Evolutionary conservation across 2,329 filamentous ascomycete species (phyloP), one percentile per base, ranked within the genome.

Genomic region (Aspergillus jensenii): DNA sequence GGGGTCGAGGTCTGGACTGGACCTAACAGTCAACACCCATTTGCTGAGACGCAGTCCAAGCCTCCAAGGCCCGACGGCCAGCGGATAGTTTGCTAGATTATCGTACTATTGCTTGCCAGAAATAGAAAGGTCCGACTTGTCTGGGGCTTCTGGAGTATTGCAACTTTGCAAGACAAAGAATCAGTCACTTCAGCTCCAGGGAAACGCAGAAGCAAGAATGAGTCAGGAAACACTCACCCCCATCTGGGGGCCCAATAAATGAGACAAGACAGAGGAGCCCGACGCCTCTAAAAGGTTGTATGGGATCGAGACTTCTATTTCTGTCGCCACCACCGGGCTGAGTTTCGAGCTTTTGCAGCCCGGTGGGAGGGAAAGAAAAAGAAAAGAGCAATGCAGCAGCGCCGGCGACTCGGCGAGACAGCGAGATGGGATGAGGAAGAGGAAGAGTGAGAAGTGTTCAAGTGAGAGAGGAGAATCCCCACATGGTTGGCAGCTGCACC

Each of bases 401-500:
- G 39, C 23, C n/a, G 9, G 9, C 27, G 27, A 31, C 21, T 23
- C n/a, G 9, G 9, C 27, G 27, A 31, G 33, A 4, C 14, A 8
- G 17, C 3, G 41, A 40, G 52, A 54, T 40, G 21, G 35, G 21
- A 27, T 27, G 21, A 40, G 31, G 23, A 19, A 23, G 43, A 39
- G n/a, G 37, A 45, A 39, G 33, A n/a, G 40, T 39, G 27, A 35
- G 40, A 21, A 14, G 19, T 3, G 43, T 12, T 19, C 25, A 21
- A 45, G 19, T 15, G 15, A 31, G 23, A 23, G 50, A 33, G 6
- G n/a, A 25, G 39, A 45, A 47, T 56, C 47, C 46, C 56, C 51
- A 55, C 51, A 58, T 58, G 56, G 56, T 58, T 58, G 51, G 56
- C 56, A 53, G 35, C 35, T 37, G 12, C 35, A 37, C 35, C 35